These are phyloP conservation scores for Fraxinus dipetala DNA, from an alignment of 305 asterid species.

Conservation along the genomic window DNA sequence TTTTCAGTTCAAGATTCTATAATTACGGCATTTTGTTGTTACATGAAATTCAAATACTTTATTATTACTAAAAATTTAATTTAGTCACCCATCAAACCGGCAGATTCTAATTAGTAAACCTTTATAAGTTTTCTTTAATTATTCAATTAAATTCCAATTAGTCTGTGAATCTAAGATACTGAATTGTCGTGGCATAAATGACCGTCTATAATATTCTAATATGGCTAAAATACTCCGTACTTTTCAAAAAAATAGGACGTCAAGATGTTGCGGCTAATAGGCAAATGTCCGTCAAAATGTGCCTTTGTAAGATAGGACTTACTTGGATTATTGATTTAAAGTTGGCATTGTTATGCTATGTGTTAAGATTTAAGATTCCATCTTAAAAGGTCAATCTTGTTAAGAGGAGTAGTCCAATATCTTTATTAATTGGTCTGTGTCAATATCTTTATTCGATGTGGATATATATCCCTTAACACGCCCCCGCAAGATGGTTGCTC, in stretches of 20 bases:
- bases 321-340: neutral
- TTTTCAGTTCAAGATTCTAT: slow-evolving; percentile 1
- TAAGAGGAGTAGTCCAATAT: no score
- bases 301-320: neutral
- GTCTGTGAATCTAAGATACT: neutral
- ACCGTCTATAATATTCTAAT: neutral
- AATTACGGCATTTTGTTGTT: slow-evolving; percentile 28
- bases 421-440: no score
- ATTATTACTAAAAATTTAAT: neutral
- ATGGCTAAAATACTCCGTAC: slow-evolving; percentile 16
- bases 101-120: neutral
- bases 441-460: no score
- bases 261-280: neutral
- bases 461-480: no score
- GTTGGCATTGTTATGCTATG: neutral
- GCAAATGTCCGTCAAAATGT: neutral
- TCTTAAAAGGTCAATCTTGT: no score
- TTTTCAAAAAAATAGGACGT: neutral
- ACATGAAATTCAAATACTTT: slow-evolving; percentile 28
- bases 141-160: slow-evolving; percentile 3
- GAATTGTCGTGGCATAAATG: slow-evolving; percentile 15
- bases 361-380: no score
- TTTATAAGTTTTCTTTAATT: neutral
- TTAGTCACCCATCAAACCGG: slow-evolving; percentile 8
- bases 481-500: no score